Base-by-base conservation (phyloP, 2,329 filamentous ascomycete species). In the Ascochyta viciae-villosae region DNA sequence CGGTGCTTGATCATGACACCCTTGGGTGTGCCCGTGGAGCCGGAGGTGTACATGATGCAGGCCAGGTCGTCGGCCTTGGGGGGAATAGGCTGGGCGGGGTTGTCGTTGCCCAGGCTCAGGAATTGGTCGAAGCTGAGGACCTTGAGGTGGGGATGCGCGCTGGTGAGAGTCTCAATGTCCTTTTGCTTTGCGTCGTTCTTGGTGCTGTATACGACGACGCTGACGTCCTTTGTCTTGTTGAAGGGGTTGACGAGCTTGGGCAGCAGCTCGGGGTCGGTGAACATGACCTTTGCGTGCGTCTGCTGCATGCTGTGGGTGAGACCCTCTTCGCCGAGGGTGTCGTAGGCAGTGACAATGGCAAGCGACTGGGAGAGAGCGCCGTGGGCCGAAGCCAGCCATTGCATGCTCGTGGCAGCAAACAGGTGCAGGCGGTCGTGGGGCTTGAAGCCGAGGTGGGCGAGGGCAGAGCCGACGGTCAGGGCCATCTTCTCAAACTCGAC, bases 331-430 rank as follows among this genome's bases (percentile, higher is more conserved):
- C 93, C 93, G 40, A 97, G 88, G 27, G 92, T 96, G 76, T 97
- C 93, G 77, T 97, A 97, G 46, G 93, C 92, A 41, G 94, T 98
- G 46, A 97, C 94, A 64, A 97, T 93, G 56, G 91, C 87, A 74
- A 97, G 87, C 40, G 91, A 93, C 77, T 98, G 94, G 15, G 92
- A 93, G 19, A 87, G 78, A 52, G 85, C 89, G 81, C 83, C 86
- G 74, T 96, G 91, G 42, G 93, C 90, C 68, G 90, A 86, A 50
- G 88, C 86, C 62, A 97, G 83, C 94, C 94, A 98, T 78, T 91
- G 85, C 47, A 87, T 84, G 75, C 90, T 92, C 58, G 67, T 96
- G n/a, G 89, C 86, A 43, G 89, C 92, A 72, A 92, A 96, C 52
- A 96, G 82, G 74, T 96, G 91, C 65, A 96, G 75, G 68, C 85